A percentile compares a stretch with the other conserved stretches of the same genome.
phyloP scores from a whole-genome alignment of 441 rosid species.

The Erysimum pusillum region DNA sequence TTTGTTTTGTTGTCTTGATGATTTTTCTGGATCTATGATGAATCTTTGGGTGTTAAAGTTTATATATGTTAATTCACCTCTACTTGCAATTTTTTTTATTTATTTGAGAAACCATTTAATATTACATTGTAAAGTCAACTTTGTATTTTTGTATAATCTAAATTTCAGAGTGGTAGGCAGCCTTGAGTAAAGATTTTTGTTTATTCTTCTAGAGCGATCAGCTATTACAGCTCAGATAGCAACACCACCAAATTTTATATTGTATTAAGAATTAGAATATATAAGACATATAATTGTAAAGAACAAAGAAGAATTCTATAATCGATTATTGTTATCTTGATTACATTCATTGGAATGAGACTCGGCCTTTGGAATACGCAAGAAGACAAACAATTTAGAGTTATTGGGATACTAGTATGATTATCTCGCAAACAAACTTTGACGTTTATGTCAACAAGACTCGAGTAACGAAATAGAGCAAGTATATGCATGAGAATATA shows the following conservation, averaged over 20 bases:
- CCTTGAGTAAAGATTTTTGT: conserved; percentile 25
- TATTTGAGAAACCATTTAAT: neutral
- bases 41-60: conserved; percentile 26
- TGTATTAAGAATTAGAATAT: neutral
- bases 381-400: neutral
- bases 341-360: neutral
- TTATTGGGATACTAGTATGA: neutral
- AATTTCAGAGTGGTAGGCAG: conserved; percentile 39
- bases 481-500: too few species aligned
- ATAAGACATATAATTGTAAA: neutral
- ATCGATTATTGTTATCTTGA: neutral
- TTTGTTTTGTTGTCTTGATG: conserved; percentile 22
- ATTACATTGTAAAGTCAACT: conserved; percentile 46
- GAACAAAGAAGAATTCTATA: neutral
- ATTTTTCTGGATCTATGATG: conserved; percentile 37
- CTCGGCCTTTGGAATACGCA: conserved; percentile 1
- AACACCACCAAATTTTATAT: conserved; percentile 15
- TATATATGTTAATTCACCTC: conserved; percentile 19
- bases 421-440: neutral
- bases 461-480: neutral
- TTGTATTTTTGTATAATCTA: conserved; percentile 22
- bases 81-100: neutral
- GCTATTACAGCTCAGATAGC: conserved; percentile 43
- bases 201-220: conserved; percentile 33
- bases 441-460: neutral